Evolutionary conservation across 257 asterid genomes (phyloP), one percentile per base, ranked within the genome.

Genomic region (Solanum lignicaule): DNA sequence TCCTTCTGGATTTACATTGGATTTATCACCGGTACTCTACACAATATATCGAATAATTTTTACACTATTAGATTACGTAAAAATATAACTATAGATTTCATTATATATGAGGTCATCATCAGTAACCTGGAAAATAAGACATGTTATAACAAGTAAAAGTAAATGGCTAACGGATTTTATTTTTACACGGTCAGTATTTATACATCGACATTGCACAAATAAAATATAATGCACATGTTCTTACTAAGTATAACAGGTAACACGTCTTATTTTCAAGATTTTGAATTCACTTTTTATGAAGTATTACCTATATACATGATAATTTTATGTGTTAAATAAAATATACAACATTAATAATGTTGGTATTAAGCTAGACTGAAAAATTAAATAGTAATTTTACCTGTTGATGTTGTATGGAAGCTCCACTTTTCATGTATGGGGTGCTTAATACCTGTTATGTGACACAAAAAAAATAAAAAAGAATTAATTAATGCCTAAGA

Each of bases 401-500:
- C 98, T 92, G 98, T 23, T 92, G 98, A 87, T 92, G 94, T 73
- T 94, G 93, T 74, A 90, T 78, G 79, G 94, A 91, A 90, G 92
- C 95, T 93, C 98, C 99, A 91, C 89, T 96, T 92, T 94, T 94
- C 98, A 96, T 90, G 92, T 96, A 96, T 71, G 98, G 97, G 27
- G 91, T 93, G 92, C 95, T 92, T 58, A 96, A 86, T 9, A 91
- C 94, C 98, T 96, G 95, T 72, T 36, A 79, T 71, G 73, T 86
- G 55, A 88, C 23, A 74, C 83, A 5, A 1, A 9, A 73, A 73
- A 16, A 32, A 15, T 2, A 65, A 65, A 15, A 16, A 5, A 0
- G 1, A 52, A 18, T 6, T 52, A 74, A 5, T 21, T 35, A 74
- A 73, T 73, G 46, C 27, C 14, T 2, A 33, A 21, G 68, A 21